phyloP scores from a whole-genome alignment of 73 alveolate genomes.

The Stentor roeselii region DNA sequence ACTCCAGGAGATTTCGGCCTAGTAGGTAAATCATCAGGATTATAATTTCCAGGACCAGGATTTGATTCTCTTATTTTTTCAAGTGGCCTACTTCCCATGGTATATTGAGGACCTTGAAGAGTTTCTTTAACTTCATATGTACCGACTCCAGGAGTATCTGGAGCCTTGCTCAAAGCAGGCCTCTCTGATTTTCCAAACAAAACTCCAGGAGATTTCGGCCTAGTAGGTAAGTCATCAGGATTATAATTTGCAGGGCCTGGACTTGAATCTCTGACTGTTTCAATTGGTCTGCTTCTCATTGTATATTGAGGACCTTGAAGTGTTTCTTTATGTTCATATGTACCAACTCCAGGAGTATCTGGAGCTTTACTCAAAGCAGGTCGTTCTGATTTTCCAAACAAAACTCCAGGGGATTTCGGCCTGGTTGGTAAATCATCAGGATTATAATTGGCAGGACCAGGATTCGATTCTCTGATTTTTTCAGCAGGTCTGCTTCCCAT shows the following conservation, averaged over 20 bases:
- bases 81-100: too few species aligned
- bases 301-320: conserved; percentile 19
- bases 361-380: neutral
- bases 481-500: too few species aligned
- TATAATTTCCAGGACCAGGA: conserved; percentile 6
- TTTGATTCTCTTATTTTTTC: neutral
- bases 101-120: too few species aligned
- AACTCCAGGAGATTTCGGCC: too few species aligned
- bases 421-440: neutral
- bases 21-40: neutral
- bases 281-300: neutral
- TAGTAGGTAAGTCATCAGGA: neutral
- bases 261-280: neutral
- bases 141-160: neutral
- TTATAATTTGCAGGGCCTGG: neutral
- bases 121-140: neutral
- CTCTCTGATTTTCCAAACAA: neutral
- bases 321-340: neutral
- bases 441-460: neutral
- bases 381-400: conserved; percentile 5
- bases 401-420: too few species aligned
- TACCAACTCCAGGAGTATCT: neutral
- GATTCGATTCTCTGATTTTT: neutral
- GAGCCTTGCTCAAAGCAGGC: neutral
- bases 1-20: too few species aligned